phyloP scores from a whole-genome alignment of 1,284 basidiomycete genomes.

The Ustilago hordei region DNA sequence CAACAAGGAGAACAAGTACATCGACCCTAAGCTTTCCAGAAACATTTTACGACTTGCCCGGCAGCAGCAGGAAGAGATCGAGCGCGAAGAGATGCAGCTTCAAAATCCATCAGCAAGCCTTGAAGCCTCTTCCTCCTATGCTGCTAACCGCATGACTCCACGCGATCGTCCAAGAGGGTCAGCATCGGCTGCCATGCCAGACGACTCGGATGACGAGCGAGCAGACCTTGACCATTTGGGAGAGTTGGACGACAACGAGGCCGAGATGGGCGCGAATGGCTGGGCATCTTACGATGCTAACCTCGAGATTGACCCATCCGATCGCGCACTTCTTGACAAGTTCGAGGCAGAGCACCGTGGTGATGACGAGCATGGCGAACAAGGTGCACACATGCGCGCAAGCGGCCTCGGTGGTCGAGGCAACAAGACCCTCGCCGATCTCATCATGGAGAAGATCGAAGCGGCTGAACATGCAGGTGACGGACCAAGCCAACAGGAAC shows the following conservation, averaged over 20 bases:
- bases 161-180: conserved; percentile 65
- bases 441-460: conserved; percentile 92
- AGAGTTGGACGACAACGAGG: conserved; percentile 60
- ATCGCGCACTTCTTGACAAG: conserved; percentile 63
- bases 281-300: conserved; percentile 57
- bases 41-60: conserved; percentile 92
- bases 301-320: conserved; percentile 66
- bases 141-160: conserved; percentile 62
- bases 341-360: conserved; percentile 54
- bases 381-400: conserved; percentile 25
- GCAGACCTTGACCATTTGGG: conserved; percentile 61
- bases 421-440: conserved; percentile 79
- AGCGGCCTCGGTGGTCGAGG: conserved; percentile 38
- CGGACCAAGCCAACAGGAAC: conserved; percentile 25
- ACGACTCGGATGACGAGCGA: conserved; percentile 64
- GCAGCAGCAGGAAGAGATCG: conserved; percentile 88
- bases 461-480: conserved; percentile 70
- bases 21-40: conserved; percentile 78
- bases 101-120: conserved; percentile 29
- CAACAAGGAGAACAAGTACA: conserved; percentile 55
- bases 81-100: conserved; percentile 63
- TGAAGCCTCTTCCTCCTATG: conserved; percentile 16
- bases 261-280: conserved; percentile 60
- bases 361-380: conserved; percentile 37
- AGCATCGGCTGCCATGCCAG: conserved; percentile 71